Evolutionary conservation across 2,329 filamentous ascomycete species (phyloP), one percentile per base, ranked within the genome.

Genomic region (Graphilbum sp.): DNA sequence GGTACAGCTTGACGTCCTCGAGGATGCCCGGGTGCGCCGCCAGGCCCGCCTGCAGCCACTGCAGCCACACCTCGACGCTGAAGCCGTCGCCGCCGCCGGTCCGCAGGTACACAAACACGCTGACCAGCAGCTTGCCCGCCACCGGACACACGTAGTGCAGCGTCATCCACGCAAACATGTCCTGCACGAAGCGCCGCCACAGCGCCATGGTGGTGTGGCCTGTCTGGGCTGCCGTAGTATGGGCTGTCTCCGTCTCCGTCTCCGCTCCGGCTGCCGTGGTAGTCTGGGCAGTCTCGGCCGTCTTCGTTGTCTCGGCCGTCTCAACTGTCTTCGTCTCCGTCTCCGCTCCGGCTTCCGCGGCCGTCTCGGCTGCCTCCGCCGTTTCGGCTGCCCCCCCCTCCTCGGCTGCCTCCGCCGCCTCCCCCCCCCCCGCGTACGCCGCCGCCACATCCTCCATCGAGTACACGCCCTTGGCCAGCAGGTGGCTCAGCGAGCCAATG

Each of bases 401-500:
- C n/a, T n/a, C n/a, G n/a, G n/a, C n/a, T n/a, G n/a, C n/a, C n/a
- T n/a, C n/a, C n/a, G n/a, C n/a, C n/a, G n/a, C n/a, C n/a, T n/a
- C n/a, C n/a, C n/a, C n/a, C n/a, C n/a, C n/a, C n/a, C n/a, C n/a
- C n/a, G n/a, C 7, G 45, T 71, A 73, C 19, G 55, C 60, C 15
- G 49, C 47, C 11, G 57, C 52, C 24, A 73, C 53, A 41, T 70
- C 58, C 40, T 59, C 50, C 40, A 67, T 48, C 47, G 58, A 59
- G 20, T 79, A 55, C 12, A 76, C 61, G 2, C 62, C 58, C 52
- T 80, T 84, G 35, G 63, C 59, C 4, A 85, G 51, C 40, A 85
- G 69, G 48, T 76, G 67, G 35, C 79, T 74, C 29, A 84, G 58
- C 15, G 69, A 69, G 49, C 77, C 75, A 43, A 85, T 67, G 7